Evolutionary conservation across 495 filamentous ascomycete species (phyloP).

Genomic region (Aspergillus haitiensis): DNA sequence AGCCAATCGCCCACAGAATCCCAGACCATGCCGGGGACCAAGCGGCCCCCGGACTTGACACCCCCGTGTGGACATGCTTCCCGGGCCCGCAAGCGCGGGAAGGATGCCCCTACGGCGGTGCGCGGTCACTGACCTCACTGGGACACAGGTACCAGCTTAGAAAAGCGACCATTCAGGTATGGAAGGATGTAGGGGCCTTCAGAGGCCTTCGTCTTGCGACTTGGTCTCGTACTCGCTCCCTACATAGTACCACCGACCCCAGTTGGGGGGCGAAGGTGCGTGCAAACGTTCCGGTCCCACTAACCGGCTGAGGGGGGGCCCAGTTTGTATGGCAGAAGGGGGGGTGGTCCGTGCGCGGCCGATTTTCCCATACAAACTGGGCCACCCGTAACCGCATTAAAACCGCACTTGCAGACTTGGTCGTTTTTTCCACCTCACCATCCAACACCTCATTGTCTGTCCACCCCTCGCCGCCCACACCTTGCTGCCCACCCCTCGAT

Average conservation of each 20-base stretch:
- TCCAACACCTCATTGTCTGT: too few species aligned
- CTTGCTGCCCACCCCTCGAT: too few species aligned
- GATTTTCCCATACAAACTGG: constrained; percentile 1
- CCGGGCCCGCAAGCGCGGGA: not conserved
- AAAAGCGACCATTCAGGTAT: constrained; percentile 1
- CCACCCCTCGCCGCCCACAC: too few species aligned
- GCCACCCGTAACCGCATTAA: not conserved
- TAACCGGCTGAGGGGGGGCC: not conserved
- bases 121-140: constrained; percentile 1
- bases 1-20: constrained; percentile 1
- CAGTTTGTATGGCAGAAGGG: not conserved
- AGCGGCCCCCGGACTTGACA: constrained; percentile 4
- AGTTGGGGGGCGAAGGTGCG: not conserved
- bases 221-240: not conserved
- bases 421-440: too few species aligned
- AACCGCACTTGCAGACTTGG: too few species aligned
- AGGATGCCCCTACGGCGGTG: not conserved
- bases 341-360: not conserved
- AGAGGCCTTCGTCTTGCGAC: not conserved
- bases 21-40: constrained; percentile 3
- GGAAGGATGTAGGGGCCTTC: not conserved
- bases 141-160: not conserved
- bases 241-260: constrained; percentile 5
- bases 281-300: not conserved
- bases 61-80: constrained; percentile 2